These are phyloP conservation scores for Olyra latifolia DNA, from an alignment of 176 grass and related monocot species.

Conservation along the genomic window DNA sequence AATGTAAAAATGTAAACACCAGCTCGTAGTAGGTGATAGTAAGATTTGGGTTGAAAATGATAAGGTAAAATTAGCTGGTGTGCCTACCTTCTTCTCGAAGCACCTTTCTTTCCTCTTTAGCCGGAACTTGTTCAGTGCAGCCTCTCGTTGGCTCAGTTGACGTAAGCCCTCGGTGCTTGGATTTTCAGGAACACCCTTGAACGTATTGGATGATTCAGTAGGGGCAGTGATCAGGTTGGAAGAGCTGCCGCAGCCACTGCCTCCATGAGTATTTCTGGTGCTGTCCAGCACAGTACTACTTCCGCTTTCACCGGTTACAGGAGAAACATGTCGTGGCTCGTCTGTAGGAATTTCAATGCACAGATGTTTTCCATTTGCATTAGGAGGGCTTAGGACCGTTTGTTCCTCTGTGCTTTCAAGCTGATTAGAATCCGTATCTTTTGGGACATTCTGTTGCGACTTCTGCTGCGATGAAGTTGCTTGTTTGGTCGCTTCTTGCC, in stretches of 20 bases:
- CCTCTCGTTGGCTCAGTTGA: conserved; percentile 65
- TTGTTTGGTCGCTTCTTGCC: conserved; percentile 34
- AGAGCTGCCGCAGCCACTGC: conserved; percentile 39
- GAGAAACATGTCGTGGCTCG: conserved; percentile 44
- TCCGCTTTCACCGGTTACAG: conserved; percentile 51
- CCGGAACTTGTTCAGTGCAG: conserved; percentile 90
- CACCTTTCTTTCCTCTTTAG: conserved; percentile 97
- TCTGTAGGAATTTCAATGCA: conserved; percentile 26
- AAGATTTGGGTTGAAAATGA: conserved; percentile 7
- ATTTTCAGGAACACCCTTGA: conserved; percentile 25
- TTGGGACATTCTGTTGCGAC: conserved; percentile 24
- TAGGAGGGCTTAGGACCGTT: not conserved
- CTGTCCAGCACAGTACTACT: conserved; percentile 35
- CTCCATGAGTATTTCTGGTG: conserved; percentile 32
- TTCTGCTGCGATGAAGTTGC: conserved; percentile 31
- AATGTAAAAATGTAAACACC: conserved; percentile 27
- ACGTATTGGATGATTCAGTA: conserved; percentile 23
- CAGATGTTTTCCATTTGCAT: conserved; percentile 37
- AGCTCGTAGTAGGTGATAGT: not conserved
- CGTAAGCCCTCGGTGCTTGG: conserved; percentile 33
- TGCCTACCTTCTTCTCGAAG: conserved; percentile 94
- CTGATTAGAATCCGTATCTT: conserved; percentile 27
- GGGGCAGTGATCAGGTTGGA: conserved; percentile 29
- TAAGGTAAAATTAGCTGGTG: not conserved
- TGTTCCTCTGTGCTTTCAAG: conserved; percentile 17